Evolutionary conservation across 495 filamentous ascomycete genomes (phyloP).

Genomic region (Penicillium samsonianum): DNA sequence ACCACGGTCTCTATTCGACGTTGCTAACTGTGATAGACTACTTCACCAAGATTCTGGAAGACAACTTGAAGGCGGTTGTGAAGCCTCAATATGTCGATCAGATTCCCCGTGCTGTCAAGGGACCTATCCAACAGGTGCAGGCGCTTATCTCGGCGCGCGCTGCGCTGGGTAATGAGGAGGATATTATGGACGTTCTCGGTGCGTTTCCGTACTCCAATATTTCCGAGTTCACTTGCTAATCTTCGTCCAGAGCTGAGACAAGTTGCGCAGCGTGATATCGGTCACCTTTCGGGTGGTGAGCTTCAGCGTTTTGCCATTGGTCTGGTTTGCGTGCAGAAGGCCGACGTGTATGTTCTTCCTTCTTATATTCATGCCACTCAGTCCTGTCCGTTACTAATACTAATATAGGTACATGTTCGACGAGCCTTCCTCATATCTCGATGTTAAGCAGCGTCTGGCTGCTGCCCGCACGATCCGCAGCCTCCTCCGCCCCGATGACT

Average conservation of each 20-base stretch:
- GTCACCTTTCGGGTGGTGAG: conserved; percentile 90
- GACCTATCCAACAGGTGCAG: conserved; percentile 72
- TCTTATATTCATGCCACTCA: not conserved
- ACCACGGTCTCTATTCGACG: not conserved
- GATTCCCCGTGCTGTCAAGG: conserved; percentile 87
- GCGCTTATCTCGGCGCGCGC: conserved; percentile 70
- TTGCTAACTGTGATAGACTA: conserved; percentile 65
- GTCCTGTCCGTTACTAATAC: conserved; percentile 4
- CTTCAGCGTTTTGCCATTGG: conserved; percentile 97
- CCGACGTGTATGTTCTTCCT: conserved; percentile 72
- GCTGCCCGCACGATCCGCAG: conserved; percentile 90
- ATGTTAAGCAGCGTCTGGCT: conserved; percentile 96
- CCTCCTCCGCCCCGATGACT: conserved; percentile 82
- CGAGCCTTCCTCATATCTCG: conserved; percentile 96
- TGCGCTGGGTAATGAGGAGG: conserved; percentile 77
- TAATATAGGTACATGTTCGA: conserved; percentile 90
- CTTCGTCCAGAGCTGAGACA: conserved; percentile 69
- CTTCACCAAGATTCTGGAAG: conserved; percentile 96
- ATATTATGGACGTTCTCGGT: conserved; percentile 83
- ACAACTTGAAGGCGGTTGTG: conserved; percentile 92
- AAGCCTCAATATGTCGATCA: conserved; percentile 99
- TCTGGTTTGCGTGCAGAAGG: conserved; percentile 91
- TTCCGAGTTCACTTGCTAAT: conserved; percentile 24
- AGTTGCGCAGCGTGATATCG: conserved; percentile 84
- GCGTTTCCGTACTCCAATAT: conserved; percentile 14